Conservation (phyloP, 345 rosid species). For the Eucalyptus regnans region DNA sequence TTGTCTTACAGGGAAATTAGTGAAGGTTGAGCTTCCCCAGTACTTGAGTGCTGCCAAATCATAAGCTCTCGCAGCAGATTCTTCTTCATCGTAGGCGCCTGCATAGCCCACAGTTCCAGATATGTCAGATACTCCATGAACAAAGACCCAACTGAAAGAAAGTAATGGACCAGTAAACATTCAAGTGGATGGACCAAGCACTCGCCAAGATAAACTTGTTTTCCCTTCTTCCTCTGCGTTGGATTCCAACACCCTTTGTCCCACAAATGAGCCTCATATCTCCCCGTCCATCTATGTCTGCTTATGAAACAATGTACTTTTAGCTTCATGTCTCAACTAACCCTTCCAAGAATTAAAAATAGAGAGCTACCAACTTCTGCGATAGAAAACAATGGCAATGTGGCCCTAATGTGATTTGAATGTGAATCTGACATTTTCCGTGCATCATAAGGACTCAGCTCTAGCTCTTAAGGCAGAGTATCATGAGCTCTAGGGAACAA, state of each 20-base stretch:
- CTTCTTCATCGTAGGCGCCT: constrained; percentile 71
- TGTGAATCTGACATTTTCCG: background rate
- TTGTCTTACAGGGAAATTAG: constrained; percentile 38
- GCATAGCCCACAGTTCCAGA: background rate
- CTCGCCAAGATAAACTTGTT: constrained; percentile 66
- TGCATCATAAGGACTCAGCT: background rate
- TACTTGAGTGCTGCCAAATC: constrained; percentile 63
- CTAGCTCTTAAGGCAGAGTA: background rate
- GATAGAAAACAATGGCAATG: background rate
- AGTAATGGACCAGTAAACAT: background rate
- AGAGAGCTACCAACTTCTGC: background rate
- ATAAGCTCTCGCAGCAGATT: constrained; percentile 64
- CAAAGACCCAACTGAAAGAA: background rate
- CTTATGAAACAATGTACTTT: background rate
- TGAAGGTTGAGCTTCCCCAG: constrained; percentile 53
- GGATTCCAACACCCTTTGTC: constrained; percentile 61
- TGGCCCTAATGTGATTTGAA: background rate
- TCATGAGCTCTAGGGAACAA: background rate
- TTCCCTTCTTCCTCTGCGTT: constrained; percentile 63
- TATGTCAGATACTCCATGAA: background rate
- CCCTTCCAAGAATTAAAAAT: background rate
- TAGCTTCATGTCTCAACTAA: background rate
- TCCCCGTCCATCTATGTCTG: constrained; percentile 64
- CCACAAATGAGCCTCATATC: constrained; percentile 67
- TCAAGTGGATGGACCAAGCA: background rate